phyloP scores from a whole-genome alignment of 73 alveolate genomes.

The Effrenium voratum region DNA sequence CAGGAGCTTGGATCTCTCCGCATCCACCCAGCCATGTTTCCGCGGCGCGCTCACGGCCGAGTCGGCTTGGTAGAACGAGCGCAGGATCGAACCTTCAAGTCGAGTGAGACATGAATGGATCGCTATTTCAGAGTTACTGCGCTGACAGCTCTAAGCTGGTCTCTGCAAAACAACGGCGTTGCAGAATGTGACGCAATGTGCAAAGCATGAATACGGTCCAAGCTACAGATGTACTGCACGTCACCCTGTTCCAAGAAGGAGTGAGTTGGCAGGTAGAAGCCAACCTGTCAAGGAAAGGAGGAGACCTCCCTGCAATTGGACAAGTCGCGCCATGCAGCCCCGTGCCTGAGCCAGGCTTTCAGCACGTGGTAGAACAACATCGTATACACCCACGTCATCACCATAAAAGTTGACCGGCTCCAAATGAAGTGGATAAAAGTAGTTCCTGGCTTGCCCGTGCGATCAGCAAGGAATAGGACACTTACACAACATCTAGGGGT shows the following conservation, averaged over 20 bases:
- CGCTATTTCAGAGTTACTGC: background rate
- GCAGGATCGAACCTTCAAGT: constrained; percentile 23
- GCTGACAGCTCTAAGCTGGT: background rate
- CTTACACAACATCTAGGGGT: too few species aligned
- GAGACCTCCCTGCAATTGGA: too few species aligned
- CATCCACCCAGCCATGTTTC: constrained; percentile 71
- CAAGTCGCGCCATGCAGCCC: too few species aligned
- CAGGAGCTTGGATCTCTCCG: constrained; percentile 83
- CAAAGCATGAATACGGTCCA: background rate
- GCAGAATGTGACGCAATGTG: background rate
- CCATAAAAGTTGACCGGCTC: constrained; percentile 92
- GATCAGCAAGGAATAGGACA: too few species aligned
- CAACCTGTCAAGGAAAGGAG: too few species aligned
- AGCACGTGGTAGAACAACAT: constrained; percentile 45
- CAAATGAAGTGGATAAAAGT: constrained; percentile 78
- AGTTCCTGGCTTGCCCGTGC: constrained; percentile 27
- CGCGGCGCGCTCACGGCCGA: constrained; percentile 24
- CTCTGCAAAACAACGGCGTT: background rate
- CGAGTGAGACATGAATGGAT: background rate
- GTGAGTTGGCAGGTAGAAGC: constrained; percentile 93
- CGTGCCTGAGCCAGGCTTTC: constrained; percentile 75
- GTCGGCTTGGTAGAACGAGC: constrained; percentile 40
- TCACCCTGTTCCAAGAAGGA: constrained; percentile 60
- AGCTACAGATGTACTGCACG: constrained; percentile 18
- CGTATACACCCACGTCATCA: constrained; percentile 78